A percentile compares a stretch with the other conserved stretches of the same genome.
These are phyloP conservation scores for Aspergillus neotritici DNA, from an alignment of 2,329 filamentous ascomycete species.

Conservation along the genomic window DNA sequence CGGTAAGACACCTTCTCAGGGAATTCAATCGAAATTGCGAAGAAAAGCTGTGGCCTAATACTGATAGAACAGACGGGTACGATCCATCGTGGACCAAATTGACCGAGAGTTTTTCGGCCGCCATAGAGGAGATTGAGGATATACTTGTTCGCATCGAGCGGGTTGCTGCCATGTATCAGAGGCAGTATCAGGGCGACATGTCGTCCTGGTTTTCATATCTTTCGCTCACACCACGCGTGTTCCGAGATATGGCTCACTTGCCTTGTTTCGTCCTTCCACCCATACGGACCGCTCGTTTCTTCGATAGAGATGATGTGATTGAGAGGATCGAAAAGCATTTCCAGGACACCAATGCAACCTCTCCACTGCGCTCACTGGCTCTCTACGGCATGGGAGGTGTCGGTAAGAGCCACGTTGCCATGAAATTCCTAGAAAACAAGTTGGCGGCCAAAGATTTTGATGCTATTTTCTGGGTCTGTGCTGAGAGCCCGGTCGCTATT, in stretches of 20 bases:
- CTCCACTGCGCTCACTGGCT: constrained; percentile 1
- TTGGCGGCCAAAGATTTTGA: not conserved
- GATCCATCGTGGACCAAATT: not conserved
- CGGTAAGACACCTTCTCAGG: not conserved
- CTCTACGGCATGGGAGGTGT: constrained; percentile 2
- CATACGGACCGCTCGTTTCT: constrained; percentile 1
- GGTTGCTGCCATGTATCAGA: not conserved
- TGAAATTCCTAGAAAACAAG: constrained; percentile 1
- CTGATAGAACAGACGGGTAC: not conserved
- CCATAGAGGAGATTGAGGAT: not conserved
- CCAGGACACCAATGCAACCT: not conserved
- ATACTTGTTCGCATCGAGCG: not conserved
- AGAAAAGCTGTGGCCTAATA: not conserved
- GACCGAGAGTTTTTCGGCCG: not conserved
- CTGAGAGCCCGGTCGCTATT: constrained; percentile 1
- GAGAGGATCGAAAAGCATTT: constrained; percentile 1
- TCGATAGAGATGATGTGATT: not conserved
- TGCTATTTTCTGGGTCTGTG: constrained; percentile 2
- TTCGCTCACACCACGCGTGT: not conserved
- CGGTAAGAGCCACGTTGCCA: constrained; percentile 2
- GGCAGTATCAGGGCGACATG: not conserved
- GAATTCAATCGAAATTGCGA: too few relatives aligned
- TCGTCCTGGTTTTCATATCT: not conserved
- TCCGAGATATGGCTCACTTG: not conserved
- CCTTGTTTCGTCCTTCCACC: constrained; percentile 1